Base-by-base conservation (phyloP, 352 stramenopile genomes). In the Proteromonas lacertae region DNA sequence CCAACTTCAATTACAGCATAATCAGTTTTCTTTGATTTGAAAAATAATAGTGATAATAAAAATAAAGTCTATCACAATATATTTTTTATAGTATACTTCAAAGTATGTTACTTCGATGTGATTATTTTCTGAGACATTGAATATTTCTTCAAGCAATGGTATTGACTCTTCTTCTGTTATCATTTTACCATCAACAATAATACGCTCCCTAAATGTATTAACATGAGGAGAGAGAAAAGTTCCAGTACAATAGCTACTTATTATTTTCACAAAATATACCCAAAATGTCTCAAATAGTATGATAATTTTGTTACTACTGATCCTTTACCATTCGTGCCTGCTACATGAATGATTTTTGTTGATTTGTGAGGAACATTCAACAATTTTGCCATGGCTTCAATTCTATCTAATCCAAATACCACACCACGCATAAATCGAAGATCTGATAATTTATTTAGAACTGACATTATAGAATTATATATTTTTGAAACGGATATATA, bases 151-250 rank as follows among this genome's bases (percentile, higher is more conserved):
- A n/a, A n/a, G n/a, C n/a, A n/a, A n/a, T n/a, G n/a, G n/a, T n/a
- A n/a, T n/a, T n/a, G n/a, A n/a, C 0, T 56, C 42, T 14, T 59
- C 46, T 33, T 80, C 57, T 8, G 50, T 41, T 25, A 87, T 57
- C 5, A 61, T 57, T 35, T 66, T 65, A 25, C 71, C 71, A 35
- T 86, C 69, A 33, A 88, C 67, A 24, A 73, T 74, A 47, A 97
- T 86, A 35, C 84, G 68, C 54, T 97, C 84, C 34, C 75, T 81
- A 36, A 90, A 75, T 14, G 67, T 70, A 23, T 87, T 71, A 22
- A 97, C 63, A 48, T 97, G 84, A 10, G 84, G 84, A 5, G 77
- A 93, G 32, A 75, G 82, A 60, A 93, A 96, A 13, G 96, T 50
- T 0, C 66, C 36, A 14, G 25, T 35, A 7, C 14, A 21, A 3